Evolutionary conservation across 345 rosid genomes (phyloP), one percentile per base, ranked within the genome.

Genomic region (Murraya koenigii): DNA sequence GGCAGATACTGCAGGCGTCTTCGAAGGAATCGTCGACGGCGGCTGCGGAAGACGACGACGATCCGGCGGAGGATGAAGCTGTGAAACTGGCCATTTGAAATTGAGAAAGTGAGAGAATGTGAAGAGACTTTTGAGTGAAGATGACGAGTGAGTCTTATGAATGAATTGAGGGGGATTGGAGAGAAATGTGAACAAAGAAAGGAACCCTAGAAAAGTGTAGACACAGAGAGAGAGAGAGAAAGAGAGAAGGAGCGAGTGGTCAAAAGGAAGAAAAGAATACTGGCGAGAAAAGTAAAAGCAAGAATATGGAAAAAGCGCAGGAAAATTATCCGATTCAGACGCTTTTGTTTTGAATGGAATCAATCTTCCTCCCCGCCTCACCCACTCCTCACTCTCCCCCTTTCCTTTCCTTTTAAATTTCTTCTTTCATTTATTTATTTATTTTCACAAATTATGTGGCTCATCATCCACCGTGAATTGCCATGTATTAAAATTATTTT

Each of bases 1-100:
- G 91, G 77, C 98, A 94, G 87, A 94, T 91, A 84, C 98, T 92
- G 80, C 98, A 94, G 26, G 86, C 86, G 79, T 94, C 97, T 23
- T 90, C 97, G 79, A 81, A 71, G 58, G 80, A 76, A 60, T 88
- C 93, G 74, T 84, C 92, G 54, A 75, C 59, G 8, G 65, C 22
- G 15, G 84, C 77, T 7, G 87, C 44, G 2, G 85, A 79, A 7
- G 87, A 77, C 61, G 85, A 66, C 0, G 82, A 77, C 13, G 84
- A 66, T 49, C 78, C 72, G 44, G 80, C 63, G 72, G 83, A 82
- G 62, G 74, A 75, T 23, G 80, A 54, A 17, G 80, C 70, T 71
- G 84, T 49, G 70, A 80, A 72, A 66, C 68, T 74, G 39, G 90
- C 89, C 95, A 91, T 91, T 76, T 87, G 60, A 28, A 36, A 66